A percentile compares a stretch with the other conserved stretches of the same genome.
These are phyloP conservation scores for Pholiota molesta DNA, from an alignment of 768 basidiomycete genomes.

Conservation along the genomic window DNA sequence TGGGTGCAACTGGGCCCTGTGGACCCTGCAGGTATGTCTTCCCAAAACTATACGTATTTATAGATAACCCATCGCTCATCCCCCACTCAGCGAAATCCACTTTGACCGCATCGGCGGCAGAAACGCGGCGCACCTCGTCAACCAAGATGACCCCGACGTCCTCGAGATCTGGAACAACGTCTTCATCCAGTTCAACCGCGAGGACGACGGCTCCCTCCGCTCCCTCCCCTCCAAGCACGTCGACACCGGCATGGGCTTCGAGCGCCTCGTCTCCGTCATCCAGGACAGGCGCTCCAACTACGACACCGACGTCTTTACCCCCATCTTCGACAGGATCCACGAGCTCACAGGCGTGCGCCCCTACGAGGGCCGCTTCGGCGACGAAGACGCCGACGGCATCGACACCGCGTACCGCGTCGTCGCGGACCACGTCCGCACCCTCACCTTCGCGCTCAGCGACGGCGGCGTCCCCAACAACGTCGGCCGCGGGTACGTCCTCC, in stretches of 20 bases:
- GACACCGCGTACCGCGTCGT: conserved; percentile 98
- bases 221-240: conserved; percentile 91
- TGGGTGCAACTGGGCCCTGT: conserved; percentile 98
- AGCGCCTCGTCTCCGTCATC: conserved; percentile 91
- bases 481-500: conserved; percentile 95
- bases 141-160: conserved; percentile 95
- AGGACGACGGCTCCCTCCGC: conserved; percentile 81
- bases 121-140: conserved; percentile 91
- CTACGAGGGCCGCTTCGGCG: conserved; percentile 90
- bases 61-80: not conserved
- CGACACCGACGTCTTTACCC: conserved; percentile 94
- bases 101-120: conserved; percentile 98
- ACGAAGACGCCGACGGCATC: conserved; percentile 93
- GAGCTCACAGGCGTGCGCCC: conserved; percentile 86
- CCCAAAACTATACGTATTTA: conserved; percentile 2
- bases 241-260: conserved; percentile 99
- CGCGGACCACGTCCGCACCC: conserved; percentile 93
- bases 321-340: conserved; percentile 86
- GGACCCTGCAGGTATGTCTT: conserved; percentile 84
- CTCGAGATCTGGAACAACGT: conserved; percentile 99
- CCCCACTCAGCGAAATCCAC: conserved; percentile 79
- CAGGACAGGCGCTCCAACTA: conserved; percentile 95
- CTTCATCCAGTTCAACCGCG: conserved; percentile 98
- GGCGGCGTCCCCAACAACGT: conserved; percentile 97
- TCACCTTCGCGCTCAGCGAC: conserved; percentile 95